Percentiles rank a stretch among this genome's conserved stretches.
phyloP scores from a whole-genome alignment of 163 green algal genomes.

The Coccomyxa subellipsoidea region DNA sequence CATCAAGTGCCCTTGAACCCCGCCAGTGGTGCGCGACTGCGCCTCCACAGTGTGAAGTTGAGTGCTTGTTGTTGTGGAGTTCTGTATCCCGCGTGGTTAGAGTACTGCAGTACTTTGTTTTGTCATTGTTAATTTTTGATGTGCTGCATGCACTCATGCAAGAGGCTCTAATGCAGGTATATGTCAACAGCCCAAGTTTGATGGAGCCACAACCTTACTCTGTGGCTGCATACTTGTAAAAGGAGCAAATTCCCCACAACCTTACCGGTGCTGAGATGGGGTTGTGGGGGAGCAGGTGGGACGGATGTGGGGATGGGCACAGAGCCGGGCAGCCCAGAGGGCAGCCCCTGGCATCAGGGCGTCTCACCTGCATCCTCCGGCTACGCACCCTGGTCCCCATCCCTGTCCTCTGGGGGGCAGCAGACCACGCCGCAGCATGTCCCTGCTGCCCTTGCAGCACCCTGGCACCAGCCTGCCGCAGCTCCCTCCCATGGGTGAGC shows the following conservation, averaged over 20 bases:
- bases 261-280: neutral
- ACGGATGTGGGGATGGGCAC: neutral
- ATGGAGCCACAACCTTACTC: too few relatives aligned
- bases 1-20: neutral
- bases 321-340: neutral
- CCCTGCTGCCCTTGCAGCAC: neutral
- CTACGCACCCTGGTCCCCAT: neutral
- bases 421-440: neutral
- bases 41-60: too few relatives aligned
- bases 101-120: too few relatives aligned
- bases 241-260: neutral
- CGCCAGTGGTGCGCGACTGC: too few relatives aligned
- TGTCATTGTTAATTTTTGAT: too few relatives aligned
- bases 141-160: too few relatives aligned
- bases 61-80: too few relatives aligned
- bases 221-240: too few relatives aligned
- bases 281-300: neutral
- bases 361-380: neutral
- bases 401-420: neutral
- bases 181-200: too few relatives aligned
- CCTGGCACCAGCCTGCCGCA: neutral
- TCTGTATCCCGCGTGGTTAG: too few relatives aligned
- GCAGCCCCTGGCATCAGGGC: conserved; percentile 8
- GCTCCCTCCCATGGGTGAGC: neutral
- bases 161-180: too few relatives aligned